Evolutionary conservation across 2,329 filamentous ascomycete species (phyloP).

Genomic region (Ophiostoma australiae): DNA sequence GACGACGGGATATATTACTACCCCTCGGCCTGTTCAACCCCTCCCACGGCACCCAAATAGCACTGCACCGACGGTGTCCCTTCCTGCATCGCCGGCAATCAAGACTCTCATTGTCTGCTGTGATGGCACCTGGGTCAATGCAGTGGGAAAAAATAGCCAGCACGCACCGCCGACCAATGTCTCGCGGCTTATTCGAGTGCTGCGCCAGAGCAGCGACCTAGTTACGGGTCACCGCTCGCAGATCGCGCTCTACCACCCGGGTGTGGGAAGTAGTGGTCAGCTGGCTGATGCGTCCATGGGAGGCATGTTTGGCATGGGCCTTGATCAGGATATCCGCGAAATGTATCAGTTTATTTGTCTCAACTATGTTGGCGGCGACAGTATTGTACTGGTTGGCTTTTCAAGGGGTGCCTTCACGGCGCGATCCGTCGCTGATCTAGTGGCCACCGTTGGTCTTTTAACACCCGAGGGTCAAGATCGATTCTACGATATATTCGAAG

Average conservation of each 20-base stretch:
- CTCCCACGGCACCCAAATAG: background rate
- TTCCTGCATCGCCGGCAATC: too few relatives aligned
- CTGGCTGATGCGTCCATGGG: conserved; percentile 33
- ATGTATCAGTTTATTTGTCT: conserved; percentile 39
- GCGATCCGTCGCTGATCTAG: conserved; percentile 38
- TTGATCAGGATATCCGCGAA: conserved; percentile 36
- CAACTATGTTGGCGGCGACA: conserved; percentile 38
- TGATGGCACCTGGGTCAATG: conserved; percentile 36
- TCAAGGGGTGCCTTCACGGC: conserved; percentile 41
- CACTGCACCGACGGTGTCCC: background rate
- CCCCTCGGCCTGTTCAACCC: background rate
- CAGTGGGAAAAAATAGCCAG: conserved; percentile 30
- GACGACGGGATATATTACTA: background rate
- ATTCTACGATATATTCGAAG: conserved; percentile 41
- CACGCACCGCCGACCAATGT: conserved; percentile 24
- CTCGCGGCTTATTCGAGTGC: conserved; percentile 23
- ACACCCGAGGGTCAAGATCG: conserved; percentile 40
- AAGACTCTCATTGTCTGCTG: conserved; percentile 35
- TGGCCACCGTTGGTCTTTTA: conserved; percentile 39
- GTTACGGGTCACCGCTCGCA: conserved; percentile 27
- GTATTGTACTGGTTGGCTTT: conserved; percentile 38
- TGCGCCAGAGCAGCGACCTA: conserved; percentile 27
- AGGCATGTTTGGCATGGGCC: conserved; percentile 35
- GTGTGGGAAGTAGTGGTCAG: conserved; percentile 33
- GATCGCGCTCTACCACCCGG: conserved; percentile 34